Evolutionary conservation across 2,329 filamentous ascomycete species (phyloP).

Genomic region (Fusarium sp.): DNA sequence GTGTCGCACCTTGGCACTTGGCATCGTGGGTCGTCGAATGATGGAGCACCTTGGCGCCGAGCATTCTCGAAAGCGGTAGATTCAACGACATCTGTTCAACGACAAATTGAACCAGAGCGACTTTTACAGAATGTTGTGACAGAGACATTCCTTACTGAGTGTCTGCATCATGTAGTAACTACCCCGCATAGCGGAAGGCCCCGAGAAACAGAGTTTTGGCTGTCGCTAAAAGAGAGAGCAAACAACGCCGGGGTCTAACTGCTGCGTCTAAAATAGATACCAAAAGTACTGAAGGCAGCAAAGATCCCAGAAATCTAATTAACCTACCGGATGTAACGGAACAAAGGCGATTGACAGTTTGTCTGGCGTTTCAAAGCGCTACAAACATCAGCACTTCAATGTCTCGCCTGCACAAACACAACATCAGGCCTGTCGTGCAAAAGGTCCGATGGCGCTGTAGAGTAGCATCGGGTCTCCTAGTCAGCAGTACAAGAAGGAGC

Average conservation of each 20-base stretch:
- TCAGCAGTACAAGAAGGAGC: neutral
- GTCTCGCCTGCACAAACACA: neutral
- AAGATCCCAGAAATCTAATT: neutral
- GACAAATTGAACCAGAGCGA: neutral
- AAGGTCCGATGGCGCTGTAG: neutral
- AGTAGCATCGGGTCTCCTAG: neutral
- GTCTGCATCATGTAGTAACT: neutral
- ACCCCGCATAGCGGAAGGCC: neutral
- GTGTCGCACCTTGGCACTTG: neutral
- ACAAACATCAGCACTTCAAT: neutral
- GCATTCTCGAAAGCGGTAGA: neutral
- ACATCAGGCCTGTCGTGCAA: neutral
- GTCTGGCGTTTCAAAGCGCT: neutral
- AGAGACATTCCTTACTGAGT: neutral
- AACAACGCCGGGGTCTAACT: neutral
- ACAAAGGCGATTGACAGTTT: slow-evolving; percentile 1
- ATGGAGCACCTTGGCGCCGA: slow-evolving; percentile 8
- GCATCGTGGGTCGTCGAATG: neutral
- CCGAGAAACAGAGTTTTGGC: neutral
- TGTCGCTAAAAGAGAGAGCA: neutral
- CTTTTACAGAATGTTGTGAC: neutral
- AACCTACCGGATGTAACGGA: slow-evolving; percentile 10
- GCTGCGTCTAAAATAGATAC: neutral
- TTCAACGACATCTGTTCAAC: neutral
- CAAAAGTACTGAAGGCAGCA: neutral